phyloP scores from a whole-genome alignment of 176 grass and related monocot species.

The Carex parvula region DNA sequence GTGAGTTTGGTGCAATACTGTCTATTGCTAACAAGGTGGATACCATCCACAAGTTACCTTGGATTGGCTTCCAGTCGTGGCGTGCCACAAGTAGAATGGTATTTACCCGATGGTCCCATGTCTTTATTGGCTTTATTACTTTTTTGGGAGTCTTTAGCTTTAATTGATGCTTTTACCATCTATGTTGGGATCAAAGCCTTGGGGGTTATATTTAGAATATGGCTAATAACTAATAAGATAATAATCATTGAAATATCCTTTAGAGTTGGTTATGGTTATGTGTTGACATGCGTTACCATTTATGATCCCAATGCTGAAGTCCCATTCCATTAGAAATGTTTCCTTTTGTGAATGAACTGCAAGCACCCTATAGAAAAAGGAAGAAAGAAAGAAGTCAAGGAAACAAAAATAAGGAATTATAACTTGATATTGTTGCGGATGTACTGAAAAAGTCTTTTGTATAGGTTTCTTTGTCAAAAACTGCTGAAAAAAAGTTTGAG shows the following conservation, averaged over 20 bases:
- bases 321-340: background rate
- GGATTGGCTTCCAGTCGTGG: constrained; percentile 99
- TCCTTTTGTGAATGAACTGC: constrained; percentile 8
- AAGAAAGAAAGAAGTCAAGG: background rate
- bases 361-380: background rate
- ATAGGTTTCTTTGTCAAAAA: constrained; percentile 87
- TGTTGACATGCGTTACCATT: background rate
- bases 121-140: background rate
- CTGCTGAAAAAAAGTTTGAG: constrained; percentile 70
- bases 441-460: background rate
- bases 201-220: background rate
- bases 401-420: background rate
- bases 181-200: background rate
- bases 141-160: background rate
- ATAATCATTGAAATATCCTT: background rate
- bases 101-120: background rate
- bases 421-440: background rate
- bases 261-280: background rate
- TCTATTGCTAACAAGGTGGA: constrained; percentile 78
- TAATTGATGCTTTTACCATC: background rate
- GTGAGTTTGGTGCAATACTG: constrained; percentile 88
- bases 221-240: background rate
- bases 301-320: background rate
- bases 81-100: constrained; percentile 73
- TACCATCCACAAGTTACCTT: constrained; percentile 86